Evolutionary conservation across 225 moss, liverwort and hornwort species (phyloP).

Genomic region (Ulota crispa): DNA sequence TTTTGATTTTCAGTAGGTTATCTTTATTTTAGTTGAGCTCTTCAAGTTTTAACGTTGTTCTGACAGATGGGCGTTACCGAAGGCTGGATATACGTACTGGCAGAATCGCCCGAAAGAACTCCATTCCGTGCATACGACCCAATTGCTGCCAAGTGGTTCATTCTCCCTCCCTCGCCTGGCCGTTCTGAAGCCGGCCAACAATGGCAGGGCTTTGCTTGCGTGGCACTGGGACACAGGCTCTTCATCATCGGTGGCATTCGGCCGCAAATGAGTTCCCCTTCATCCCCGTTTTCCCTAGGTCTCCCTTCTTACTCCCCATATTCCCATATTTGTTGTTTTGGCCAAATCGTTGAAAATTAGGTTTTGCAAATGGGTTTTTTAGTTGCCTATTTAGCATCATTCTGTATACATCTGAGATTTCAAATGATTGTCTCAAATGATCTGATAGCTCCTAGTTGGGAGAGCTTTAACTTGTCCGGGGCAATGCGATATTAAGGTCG

Average conservation of each 20-base stretch:
- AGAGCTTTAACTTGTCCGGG: neutral
- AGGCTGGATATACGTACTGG: slow-evolving; percentile 59
- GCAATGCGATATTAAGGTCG: no score
- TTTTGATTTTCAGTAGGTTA: neutral
- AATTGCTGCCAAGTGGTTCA: slow-evolving; percentile 39
- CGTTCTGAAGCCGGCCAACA: slow-evolving; percentile 21
- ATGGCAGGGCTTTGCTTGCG: slow-evolving; percentile 70
- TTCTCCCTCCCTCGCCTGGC: slow-evolving; percentile 53
- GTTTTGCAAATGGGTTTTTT: neutral
- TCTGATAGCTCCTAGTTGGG: neutral
- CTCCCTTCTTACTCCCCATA: neutral
- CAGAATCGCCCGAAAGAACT: slow-evolving; percentile 39
- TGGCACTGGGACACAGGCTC: slow-evolving; percentile 46
- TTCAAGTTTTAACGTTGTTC: neutral
- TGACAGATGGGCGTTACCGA: slow-evolving; percentile 50
- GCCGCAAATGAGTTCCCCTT: neutral
- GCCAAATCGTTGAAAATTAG: no score
- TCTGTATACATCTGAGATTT: neutral
- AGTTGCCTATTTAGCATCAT: neutral
- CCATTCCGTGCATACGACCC: slow-evolving; percentile 56
- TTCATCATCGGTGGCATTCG: slow-evolving; percentile 64
- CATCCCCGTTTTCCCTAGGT: slow-evolving; percentile 38
- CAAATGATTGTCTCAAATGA: neutral
- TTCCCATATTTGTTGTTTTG: neutral
- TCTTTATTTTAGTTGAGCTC: neutral